Evolutionary conservation across 2,329 filamentous ascomycete species (phyloP).

Genomic region (Apiospora pterosperma): DNA sequence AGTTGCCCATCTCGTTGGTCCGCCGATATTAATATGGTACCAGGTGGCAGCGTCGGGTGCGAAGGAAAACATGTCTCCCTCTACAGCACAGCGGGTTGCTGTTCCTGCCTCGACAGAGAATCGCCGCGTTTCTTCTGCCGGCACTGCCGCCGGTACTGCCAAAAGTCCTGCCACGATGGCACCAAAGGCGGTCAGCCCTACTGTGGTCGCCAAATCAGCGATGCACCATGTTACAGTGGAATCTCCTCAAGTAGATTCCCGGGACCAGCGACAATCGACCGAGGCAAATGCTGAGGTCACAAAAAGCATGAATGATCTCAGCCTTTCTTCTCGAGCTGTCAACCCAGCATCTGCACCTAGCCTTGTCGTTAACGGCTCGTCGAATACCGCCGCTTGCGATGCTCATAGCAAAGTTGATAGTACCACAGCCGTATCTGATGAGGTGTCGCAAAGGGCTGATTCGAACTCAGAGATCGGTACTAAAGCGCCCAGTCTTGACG

Average conservation of each 20-base stretch:
- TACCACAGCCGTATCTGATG: conserved; percentile 43
- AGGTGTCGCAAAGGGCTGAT: conserved; percentile 55
- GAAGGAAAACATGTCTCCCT: conserved; percentile 22
- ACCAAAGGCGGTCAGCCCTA: conserved; percentile 13
- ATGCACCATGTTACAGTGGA: not conserved
- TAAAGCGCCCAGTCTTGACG: conserved; percentile 87
- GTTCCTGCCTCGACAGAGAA: conserved; percentile 23
- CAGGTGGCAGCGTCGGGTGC: conserved; percentile 30
- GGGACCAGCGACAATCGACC: conserved; percentile 9
- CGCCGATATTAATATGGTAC: not conserved
- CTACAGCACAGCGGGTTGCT: conserved; percentile 24
- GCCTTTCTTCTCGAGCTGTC: conserved; percentile 14
- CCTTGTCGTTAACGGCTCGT: conserved; percentile 49
- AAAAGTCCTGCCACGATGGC: conserved; percentile 16
- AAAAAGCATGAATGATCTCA: conserved; percentile 18
- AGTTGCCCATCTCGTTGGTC: not conserved
- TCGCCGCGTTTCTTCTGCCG: conserved; percentile 19
- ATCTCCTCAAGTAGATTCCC: not conserved
- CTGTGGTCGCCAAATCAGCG: conserved; percentile 14
- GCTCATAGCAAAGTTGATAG: conserved; percentile 25
- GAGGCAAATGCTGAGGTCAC: conserved; percentile 12
- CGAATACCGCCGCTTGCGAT: conserved; percentile 32
- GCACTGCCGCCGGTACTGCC: conserved; percentile 13
- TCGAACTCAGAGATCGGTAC: conserved; percentile 64
- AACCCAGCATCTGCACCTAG: conserved; percentile 31